phyloP scores from a whole-genome alignment of 176 grass and related monocot species.

The Chrysopogon serrulatus region DNA sequence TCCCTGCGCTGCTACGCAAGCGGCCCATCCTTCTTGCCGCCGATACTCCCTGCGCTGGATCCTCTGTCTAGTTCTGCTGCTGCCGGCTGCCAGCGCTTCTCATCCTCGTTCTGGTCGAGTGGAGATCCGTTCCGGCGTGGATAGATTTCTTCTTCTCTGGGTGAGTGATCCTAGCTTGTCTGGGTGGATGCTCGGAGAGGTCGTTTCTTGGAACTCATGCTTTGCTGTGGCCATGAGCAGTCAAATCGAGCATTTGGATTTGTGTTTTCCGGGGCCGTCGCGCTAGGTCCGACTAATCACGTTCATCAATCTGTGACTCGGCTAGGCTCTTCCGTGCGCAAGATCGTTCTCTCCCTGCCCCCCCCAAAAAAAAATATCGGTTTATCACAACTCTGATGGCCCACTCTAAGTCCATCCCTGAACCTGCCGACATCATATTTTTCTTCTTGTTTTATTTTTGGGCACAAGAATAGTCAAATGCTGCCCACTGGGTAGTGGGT shows the following conservation, averaged over 20 bases:
- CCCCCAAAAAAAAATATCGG: not conserved
- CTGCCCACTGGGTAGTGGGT: not conserved
- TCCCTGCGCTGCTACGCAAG: not conserved
- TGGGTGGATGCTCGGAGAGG: not conserved
- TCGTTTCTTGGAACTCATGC: not conserved
- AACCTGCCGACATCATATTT: conserved; percentile 31
- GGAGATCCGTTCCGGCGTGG: not conserved
- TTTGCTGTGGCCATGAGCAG: not conserved
- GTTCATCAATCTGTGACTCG: not conserved
- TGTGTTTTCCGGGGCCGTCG: not conserved
- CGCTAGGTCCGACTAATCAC: not conserved
- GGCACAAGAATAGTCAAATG: conserved; percentile 5
- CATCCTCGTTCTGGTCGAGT: not conserved
- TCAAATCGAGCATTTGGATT: not conserved
- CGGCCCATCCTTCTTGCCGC: not conserved
- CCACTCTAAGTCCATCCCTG: not conserved
- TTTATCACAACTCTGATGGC: not conserved
- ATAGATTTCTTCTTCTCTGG: not conserved
- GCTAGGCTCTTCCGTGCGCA: not conserved
- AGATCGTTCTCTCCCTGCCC: not conserved
- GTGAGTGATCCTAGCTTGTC: not conserved
- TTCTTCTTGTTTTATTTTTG: not conserved
- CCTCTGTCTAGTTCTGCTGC: not conserved
- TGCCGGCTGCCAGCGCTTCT: not conserved
- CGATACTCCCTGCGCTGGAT: not conserved